phyloP scores from a whole-genome alignment of 768 basidiomycete species.

The Lactarius tabidus region DNA sequence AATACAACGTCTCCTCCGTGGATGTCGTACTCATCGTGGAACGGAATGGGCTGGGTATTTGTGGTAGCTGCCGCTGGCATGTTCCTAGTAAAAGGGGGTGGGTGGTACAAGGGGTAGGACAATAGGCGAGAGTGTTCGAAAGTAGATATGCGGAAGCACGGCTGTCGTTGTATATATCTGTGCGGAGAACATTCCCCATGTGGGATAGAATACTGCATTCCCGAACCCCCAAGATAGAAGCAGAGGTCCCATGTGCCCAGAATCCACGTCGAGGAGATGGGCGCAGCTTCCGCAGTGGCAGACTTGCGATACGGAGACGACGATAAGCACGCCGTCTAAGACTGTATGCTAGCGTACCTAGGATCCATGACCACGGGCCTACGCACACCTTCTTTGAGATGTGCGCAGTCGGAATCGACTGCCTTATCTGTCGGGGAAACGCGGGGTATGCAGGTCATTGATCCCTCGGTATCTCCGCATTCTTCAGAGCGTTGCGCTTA shows the following conservation, averaged over 20 bases:
- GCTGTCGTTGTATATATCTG: constrained; percentile 18
- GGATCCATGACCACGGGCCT: background rate
- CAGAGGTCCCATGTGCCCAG: background rate
- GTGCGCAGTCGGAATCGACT: background rate
- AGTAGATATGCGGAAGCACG: background rate
- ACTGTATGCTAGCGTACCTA: background rate
- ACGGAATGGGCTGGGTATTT: constrained; percentile 26
- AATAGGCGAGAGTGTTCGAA: background rate
- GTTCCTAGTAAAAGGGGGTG: background rate
- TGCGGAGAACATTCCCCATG: background rate
- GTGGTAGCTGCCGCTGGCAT: background rate
- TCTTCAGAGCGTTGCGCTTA: background rate
- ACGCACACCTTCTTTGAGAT: background rate
- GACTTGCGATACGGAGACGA: background rate
- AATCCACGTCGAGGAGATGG: background rate
- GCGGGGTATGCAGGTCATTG: background rate
- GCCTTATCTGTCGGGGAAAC: background rate
- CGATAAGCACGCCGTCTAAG: background rate
- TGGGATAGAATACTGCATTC: background rate
- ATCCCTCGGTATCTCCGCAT: background rate
- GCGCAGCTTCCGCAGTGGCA: background rate
- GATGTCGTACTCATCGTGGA: constrained; percentile 39
- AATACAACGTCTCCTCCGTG: constrained; percentile 35
- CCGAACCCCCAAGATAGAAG: constrained; percentile 15
- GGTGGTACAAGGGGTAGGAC: no score